phyloP scores from a whole-genome alignment of 2,329 filamentous ascomycete species.

The Calonectria ilicicola region DNA sequence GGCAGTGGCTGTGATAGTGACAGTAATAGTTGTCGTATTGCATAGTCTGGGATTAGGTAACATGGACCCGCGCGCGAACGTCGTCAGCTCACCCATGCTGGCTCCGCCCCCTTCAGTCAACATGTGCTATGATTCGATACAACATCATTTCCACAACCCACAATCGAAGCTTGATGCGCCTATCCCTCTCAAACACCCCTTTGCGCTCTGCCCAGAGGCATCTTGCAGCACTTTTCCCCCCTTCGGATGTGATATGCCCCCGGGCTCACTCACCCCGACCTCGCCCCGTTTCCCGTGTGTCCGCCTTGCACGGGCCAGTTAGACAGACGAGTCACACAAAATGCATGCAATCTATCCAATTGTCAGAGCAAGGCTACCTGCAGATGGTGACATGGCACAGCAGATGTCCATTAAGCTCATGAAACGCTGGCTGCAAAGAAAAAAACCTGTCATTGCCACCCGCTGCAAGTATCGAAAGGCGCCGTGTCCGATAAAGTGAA shows the following conservation, averaged over 20 bases:
- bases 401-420: background rate
- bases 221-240: background rate
- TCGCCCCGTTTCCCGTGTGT: constrained; percentile 8
- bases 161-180: background rate
- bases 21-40: background rate
- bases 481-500: background rate
- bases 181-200: background rate
- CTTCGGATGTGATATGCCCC: background rate
- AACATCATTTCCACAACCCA: background rate
- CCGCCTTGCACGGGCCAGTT: background rate
- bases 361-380: background rate
- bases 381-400: constrained; percentile 2
- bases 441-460: background rate
- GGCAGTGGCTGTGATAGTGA: background rate
- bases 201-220: background rate
- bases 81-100: background rate
- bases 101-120: background rate
- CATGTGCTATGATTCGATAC: background rate
- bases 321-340: constrained; percentile 11
- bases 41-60: background rate
- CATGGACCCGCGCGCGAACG: background rate
- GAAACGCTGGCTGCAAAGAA: background rate
- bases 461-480: background rate
- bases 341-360: background rate
- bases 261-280: too few relatives aligned